Percentiles rank a stretch among this genome's conserved stretches.
Evolutionary conservation across 805 yeast genomes (phyloP).

Genomic region (Yarrowia sp.): DNA sequence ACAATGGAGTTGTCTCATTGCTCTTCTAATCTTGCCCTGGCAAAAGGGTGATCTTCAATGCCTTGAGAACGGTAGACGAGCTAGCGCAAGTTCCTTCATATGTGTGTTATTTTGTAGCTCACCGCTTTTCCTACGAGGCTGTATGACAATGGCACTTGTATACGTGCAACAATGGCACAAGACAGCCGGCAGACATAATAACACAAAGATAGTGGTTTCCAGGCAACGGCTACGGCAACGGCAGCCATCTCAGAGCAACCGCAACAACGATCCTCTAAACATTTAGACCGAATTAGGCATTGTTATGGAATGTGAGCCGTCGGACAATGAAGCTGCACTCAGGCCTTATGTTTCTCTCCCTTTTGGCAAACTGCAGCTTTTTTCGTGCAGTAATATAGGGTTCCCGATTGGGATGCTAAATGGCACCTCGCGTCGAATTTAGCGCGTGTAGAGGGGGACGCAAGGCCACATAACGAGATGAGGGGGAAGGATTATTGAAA

Average conservation of each 20-base stretch:
- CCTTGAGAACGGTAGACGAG: too few relatives aligned
- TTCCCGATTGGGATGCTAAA: conserved; percentile 34
- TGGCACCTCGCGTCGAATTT: conserved; percentile 22
- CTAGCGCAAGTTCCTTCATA: too few relatives aligned
- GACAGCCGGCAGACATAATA: too few relatives aligned
- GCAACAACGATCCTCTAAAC: not conserved
- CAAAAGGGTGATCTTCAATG: too few relatives aligned
- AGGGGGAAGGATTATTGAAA: too few relatives aligned
- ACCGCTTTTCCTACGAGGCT: not conserved
- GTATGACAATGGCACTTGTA: not conserved
- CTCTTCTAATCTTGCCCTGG: too few relatives aligned
- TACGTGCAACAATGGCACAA: too few relatives aligned
- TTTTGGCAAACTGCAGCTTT: conserved; percentile 14
- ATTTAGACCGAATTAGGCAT: conserved; percentile 34
- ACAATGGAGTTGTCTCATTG: too few relatives aligned
- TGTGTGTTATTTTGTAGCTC: too few relatives aligned
- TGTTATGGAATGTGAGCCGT: conserved; percentile 32
- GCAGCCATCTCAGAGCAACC: not conserved
- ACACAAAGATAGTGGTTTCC: not conserved
- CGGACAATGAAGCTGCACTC: conserved; percentile 25
- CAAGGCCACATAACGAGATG: too few relatives aligned
- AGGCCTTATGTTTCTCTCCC: not conserved
- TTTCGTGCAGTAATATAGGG: conserved; percentile 29
- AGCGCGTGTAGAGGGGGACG: conserved; percentile 22
- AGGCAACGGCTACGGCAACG: conserved; percentile 2